Evolutionary conservation across 2,329 filamentous ascomycete genomes (phyloP).

Genomic region (Thermomyces lanuginosus): DNA sequence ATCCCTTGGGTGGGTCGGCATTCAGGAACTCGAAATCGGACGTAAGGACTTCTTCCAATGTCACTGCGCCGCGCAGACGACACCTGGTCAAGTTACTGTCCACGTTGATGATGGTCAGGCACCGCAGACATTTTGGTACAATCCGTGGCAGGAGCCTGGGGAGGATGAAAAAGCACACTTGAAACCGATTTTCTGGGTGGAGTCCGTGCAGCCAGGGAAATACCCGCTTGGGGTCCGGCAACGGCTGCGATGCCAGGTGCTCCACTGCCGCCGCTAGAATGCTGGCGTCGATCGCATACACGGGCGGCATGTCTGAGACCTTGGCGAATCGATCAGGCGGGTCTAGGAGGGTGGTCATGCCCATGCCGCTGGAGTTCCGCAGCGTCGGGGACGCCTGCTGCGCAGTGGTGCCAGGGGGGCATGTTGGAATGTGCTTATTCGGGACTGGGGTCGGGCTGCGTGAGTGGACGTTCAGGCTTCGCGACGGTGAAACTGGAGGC

Average conservation of each 20-base stretch:
- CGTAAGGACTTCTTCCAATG: conserved; percentile 62
- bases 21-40: conserved; percentile 53
- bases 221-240: conserved; percentile 70
- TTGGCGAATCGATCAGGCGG: conserved; percentile 51
- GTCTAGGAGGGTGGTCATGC: conserved; percentile 53
- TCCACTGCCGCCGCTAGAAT: conserved; percentile 59
- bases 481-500: conserved; percentile 32
- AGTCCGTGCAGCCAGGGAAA: conserved; percentile 96
- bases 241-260: conserved; percentile 57
- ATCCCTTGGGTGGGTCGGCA: conserved; percentile 72
- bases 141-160: conserved; percentile 54
- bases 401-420: conserved; percentile 57
- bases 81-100: conserved; percentile 59
- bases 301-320: conserved; percentile 38
- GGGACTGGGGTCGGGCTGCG: conserved; percentile 49
- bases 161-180: conserved; percentile 75
- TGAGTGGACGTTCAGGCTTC: conserved; percentile 42
- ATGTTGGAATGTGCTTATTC: conserved; percentile 82
- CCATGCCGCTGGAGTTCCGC: conserved; percentile 36
- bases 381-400: conserved; percentile 50
- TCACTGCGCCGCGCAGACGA: conserved; percentile 73
- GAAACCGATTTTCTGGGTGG: conserved; percentile 73
- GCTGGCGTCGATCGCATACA: conserved; percentile 58
- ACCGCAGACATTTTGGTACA: conserved; percentile 60
- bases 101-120: conserved; percentile 74